Conservation (phyloP, 441 rosid species). For the Syzygium syzygioides region DNA sequence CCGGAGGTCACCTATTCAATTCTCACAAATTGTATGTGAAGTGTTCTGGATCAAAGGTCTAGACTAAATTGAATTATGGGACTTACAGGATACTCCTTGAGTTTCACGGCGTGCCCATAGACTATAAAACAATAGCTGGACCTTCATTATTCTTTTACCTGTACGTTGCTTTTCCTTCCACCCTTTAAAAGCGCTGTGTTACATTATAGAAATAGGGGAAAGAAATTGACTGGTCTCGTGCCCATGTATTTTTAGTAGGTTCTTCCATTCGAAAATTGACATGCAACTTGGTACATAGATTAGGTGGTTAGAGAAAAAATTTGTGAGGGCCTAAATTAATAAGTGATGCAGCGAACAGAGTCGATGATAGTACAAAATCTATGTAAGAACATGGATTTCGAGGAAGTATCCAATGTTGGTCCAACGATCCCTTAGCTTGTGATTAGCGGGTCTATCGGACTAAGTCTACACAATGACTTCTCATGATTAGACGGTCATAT, state of each 20-base stretch:
- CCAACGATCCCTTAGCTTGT: not conserved
- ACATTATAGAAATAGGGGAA: not conserved
- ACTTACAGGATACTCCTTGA: not conserved
- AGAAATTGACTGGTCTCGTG: not conserved
- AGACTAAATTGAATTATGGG: not conserved
- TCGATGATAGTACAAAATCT: not conserved
- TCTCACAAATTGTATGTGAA: not conserved
- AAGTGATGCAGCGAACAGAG: not conserved
- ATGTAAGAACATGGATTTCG: not conserved
- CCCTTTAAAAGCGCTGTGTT: not conserved
- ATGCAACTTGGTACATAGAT: not conserved
- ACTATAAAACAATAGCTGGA: not conserved
- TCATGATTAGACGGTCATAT: not conserved
- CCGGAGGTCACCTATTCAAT: not conserved
- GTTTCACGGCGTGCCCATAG: not conserved
- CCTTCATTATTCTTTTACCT: not conserved
- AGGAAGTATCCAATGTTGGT: not conserved
- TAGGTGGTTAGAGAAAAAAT: not conserved
- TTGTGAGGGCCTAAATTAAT: not conserved
- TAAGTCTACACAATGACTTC: not conserved
- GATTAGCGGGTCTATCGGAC: not conserved
- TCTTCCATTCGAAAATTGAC: not conserved
- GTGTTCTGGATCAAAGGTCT: not conserved
- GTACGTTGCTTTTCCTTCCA: not conserved
- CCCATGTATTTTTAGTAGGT: not conserved